Conservation (phyloP, 2,329 filamentous ascomycete species). For the Scedosporium boydii region DNA sequence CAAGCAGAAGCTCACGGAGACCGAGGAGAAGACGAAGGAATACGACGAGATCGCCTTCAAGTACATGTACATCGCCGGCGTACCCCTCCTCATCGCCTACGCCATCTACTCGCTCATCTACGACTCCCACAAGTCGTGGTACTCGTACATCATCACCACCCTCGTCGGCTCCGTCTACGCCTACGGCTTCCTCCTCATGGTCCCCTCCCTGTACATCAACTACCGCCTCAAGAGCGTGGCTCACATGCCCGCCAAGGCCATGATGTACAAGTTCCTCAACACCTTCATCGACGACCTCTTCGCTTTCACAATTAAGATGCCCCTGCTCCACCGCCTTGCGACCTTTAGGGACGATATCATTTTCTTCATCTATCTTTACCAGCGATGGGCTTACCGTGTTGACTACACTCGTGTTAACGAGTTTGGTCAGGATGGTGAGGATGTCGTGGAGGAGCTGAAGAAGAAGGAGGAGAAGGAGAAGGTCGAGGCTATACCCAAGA, state of each 20-base stretch:
- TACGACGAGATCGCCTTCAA: conserved; percentile 97
- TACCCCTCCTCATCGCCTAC: conserved; percentile 82
- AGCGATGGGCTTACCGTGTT: conserved; percentile 83
- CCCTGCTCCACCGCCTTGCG: conserved; percentile 80
- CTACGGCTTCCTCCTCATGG: conserved; percentile 99
- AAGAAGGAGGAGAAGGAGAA: conserved; percentile 24
- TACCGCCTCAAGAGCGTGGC: conserved; percentile 92
- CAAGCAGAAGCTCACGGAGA: conserved; percentile 91
- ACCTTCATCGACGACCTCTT: conserved; percentile 99
- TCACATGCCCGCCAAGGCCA: conserved; percentile 92
- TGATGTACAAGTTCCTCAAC: conserved; percentile 98
- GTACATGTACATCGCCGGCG: conserved; percentile 88
- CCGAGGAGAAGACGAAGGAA: conserved; percentile 95
- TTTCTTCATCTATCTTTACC: conserved; percentile 96
- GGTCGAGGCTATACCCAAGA: conserved; percentile 27
- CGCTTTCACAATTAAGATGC: conserved; percentile 99
- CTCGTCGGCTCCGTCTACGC: conserved; percentile 94
- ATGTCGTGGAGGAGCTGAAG: conserved; percentile 47
- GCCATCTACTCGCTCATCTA: conserved; percentile 86
- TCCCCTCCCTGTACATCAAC: conserved; percentile 96
- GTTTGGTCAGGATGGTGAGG: conserved; percentile 97
- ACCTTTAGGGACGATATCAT: conserved; percentile 94
- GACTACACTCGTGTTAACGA: conserved; percentile 93
- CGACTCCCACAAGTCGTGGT: conserved; percentile 96
- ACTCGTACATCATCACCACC: conserved; percentile 89